Evolutionary conservation across 495 filamentous ascomycete species (phyloP), one percentile per base, ranked within the genome.

Genomic region (Aspergillus hancockii): DNA sequence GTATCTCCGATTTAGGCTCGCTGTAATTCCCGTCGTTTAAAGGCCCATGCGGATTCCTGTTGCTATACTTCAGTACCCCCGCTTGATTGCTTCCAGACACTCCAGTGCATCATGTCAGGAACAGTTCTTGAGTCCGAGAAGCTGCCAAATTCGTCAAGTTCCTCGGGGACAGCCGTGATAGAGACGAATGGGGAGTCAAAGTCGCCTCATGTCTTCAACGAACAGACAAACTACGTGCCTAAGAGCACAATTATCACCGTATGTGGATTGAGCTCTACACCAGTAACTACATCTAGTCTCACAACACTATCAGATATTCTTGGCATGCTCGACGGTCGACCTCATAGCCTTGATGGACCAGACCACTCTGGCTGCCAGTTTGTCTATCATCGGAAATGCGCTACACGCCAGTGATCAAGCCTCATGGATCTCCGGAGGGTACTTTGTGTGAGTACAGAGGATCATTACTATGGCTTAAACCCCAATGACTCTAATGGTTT

Each of bases 191-290:
- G 30, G 8, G 64, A 67, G 25, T 50, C 67, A 45, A 65, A 60
- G 14, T 56, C 71, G 13, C 25, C 40, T 8, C 55, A 61, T 50
- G 53, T 66, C 18, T 82, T 83, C 69, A 82, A 81, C 30, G 81
- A 83, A 43, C 81, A 83, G 64, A 83, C 80, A 2, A 82, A 82
- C 60, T 82, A 82, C 71, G 74, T 82, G 31, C 81, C 81, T 9
- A 75, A 61, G 38, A 69, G 68, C 38, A 80, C 73, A 0, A 81
- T 83, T 23, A 78, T 82, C 64, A 82, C 71, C 9, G 81, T 83
- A 58, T 60, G 70, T 41, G 14, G 1, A 12, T 14, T 55, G 7
- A 36, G 12, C 30, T 21, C 43, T 1, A 30, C 16, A 18, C 36
- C 6, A 23, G 0, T 7, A 16, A 16, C 19, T 13, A 16, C 10